Evolutionary conservation across 768 basidiomycete genomes (phyloP), one percentile per base, ranked within the genome.

Genomic region (Pulveroboletus sp.): DNA sequence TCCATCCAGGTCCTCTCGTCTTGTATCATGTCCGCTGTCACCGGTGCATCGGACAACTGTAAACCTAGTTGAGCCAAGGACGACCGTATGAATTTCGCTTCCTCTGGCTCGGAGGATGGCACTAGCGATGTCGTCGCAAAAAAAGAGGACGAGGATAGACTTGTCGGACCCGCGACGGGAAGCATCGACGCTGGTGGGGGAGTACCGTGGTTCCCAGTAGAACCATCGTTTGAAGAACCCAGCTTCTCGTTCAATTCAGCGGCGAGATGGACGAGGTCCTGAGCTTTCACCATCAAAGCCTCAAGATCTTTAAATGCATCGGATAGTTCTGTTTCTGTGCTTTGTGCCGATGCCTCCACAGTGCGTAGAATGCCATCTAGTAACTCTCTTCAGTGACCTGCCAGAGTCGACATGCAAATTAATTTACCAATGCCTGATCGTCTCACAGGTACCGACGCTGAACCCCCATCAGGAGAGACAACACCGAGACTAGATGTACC

Each of bases 21-120:
- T 45, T 79, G 78, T 48, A 88, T 81, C 89, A 93, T 93, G 59
- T 95, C 92, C 34, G 81, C 73, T 5, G 94, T 95, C 14, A 97
- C 81, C 5, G 94, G 91, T 5, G 86, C 76, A 57, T 88, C 83
- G 0, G 78, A 49, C 74, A 89, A 78, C 47, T 88, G 81, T 38
- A 97, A 70, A 1, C 95, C 95, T 1, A 97, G 79, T 63, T 93
- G 89, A n/a, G 86, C 82, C 36, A 98, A 79, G 0, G 93, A 93
- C 0, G 85, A 85, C 14, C 89, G 83, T 61, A 96, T 89, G 62
- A 95, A 89, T 3, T 82, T 89, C 12, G 85, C 88, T 57, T 88
- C 88, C 63, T 93, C 88, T 1, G 86, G 85, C 54, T 90, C 83
- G 2, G 80, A 71, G 1, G 72, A 65, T 14, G 72, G 65, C 23